A percentile compares a stretch with the other conserved stretches of the same genome.
These are phyloP conservation scores for Gossypium sturtianum DNA, from an alignment of 345 rosid species.

Conservation along the genomic window DNA sequence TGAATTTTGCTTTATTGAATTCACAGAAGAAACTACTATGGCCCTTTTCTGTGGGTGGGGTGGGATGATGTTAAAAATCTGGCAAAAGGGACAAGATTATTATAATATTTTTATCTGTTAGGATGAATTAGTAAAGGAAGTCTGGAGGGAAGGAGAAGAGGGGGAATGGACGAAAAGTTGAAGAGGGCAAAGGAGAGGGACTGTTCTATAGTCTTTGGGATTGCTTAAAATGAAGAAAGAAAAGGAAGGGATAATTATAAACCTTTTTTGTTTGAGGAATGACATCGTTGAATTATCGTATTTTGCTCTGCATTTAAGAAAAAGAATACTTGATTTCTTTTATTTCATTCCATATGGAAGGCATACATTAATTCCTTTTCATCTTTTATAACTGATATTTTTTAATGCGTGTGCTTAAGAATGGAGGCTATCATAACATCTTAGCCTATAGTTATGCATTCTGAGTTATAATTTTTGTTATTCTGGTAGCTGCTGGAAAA, in stretches of 20 bases:
- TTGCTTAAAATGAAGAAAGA: background rate
- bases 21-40: background rate
- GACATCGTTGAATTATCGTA: background rate
- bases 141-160: background rate
- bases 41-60: background rate
- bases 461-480: background rate
- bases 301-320: too few relatives aligned
- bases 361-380: background rate
- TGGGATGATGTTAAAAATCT: background rate
- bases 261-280: background rate
- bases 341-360: background rate
- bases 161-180: background rate
- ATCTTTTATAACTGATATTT: background rate
- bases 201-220: background rate
- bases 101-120: background rate
- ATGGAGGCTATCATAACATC: background rate
- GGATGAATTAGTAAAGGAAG: background rate
- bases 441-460: background rate
- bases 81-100: background rate
- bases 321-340: too few relatives aligned
- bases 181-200: background rate
- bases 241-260: background rate
- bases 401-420: background rate
- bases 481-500: background rate
- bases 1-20: conserved; percentile 12